These are phyloP conservation scores for Linum trigynum DNA, from an alignment of 345 rosid genomes.

Conservation along the genomic window DNA sequence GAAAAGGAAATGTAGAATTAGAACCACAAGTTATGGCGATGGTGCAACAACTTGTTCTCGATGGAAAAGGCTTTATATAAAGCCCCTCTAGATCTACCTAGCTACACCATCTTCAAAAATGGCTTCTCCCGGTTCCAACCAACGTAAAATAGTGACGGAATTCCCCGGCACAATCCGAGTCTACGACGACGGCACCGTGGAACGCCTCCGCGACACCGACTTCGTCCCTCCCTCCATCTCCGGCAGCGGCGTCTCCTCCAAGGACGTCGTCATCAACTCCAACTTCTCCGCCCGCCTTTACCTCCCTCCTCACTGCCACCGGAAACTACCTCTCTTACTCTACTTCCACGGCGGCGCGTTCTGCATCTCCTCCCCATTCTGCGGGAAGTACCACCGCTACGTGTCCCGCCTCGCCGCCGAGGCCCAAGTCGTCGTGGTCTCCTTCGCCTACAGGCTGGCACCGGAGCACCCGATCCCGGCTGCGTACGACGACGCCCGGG, in stretches of 20 bases:
- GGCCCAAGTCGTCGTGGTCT: conserved; percentile 7
- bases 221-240: conserved; percentile 1
- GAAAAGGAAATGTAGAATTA: no score
- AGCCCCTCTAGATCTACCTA: no score
- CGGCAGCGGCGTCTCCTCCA: conserved; percentile 1
- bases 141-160: conserved; percentile 6
- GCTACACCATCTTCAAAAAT: no score
- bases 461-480: conserved; percentile 15
- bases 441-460: conserved; percentile 13
- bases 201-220: conserved; percentile 5
- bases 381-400: conserved; percentile 8
- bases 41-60: no score
- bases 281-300: conserved; percentile 2
- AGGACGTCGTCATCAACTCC: background rate
- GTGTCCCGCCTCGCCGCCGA: conserved; percentile 2
- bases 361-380: conserved; percentile 5
- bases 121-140: background rate
- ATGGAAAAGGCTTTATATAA: no score
- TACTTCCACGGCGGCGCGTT: conserved; percentile 17
- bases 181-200: conserved; percentile 3
- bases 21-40: no score
- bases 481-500: conserved; percentile 14
- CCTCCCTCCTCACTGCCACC: background rate
- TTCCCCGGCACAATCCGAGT: background rate
- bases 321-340: conserved; percentile 10